Percentiles rank a stretch among this genome's conserved stretches.
These are phyloP conservation scores for Plasmodium billcollinsi DNA, from an alignment of 169 alveolate genomes.

Conservation along the genomic window DNA sequence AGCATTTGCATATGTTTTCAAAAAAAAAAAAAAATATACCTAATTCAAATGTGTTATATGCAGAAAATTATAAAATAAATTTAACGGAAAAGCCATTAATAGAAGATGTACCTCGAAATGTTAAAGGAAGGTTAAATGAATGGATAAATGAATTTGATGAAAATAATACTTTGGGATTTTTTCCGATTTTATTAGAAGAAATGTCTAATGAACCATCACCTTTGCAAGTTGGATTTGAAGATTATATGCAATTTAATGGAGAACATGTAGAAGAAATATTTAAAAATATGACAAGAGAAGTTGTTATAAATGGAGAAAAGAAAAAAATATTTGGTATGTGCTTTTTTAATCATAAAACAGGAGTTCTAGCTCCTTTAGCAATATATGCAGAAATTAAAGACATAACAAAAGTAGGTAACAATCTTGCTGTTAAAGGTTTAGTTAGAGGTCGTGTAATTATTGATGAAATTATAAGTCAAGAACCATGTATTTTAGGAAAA, in stretches of 20 bases:
- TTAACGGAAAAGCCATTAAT: constrained; percentile 69
- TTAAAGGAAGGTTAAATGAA: constrained; percentile 84
- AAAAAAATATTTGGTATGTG: constrained; percentile 85
- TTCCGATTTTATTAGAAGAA: constrained; percentile 85
- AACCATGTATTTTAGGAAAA: constrained; percentile 85
- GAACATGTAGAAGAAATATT: constrained; percentile 85
- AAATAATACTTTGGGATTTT: constrained; percentile 82
- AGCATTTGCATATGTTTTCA: background rate
- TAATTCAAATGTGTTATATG: constrained; percentile 3
- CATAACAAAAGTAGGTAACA: constrained; percentile 78
- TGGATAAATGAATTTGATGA: constrained; percentile 83
- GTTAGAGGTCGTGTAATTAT: constrained; percentile 84
- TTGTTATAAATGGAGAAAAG: constrained; percentile 26
- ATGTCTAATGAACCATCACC: constrained; percentile 87
- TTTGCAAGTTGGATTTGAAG: constrained; percentile 87
- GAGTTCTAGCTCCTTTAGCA: constrained; percentile 87
- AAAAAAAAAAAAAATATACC: background rate
- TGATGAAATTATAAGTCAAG: constrained; percentile 82
- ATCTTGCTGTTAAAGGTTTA: constrained; percentile 81
- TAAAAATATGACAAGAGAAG: constrained; percentile 79
- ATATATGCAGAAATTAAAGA: constrained; percentile 85
- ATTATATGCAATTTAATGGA: constrained; percentile 83
- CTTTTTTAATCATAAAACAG: constrained; percentile 83
- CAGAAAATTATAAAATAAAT: constrained; percentile 58
- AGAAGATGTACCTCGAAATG: constrained; percentile 76